Conservation (phyloP, 768 basidiomycete species). For the Crucibulum laeve region DNA sequence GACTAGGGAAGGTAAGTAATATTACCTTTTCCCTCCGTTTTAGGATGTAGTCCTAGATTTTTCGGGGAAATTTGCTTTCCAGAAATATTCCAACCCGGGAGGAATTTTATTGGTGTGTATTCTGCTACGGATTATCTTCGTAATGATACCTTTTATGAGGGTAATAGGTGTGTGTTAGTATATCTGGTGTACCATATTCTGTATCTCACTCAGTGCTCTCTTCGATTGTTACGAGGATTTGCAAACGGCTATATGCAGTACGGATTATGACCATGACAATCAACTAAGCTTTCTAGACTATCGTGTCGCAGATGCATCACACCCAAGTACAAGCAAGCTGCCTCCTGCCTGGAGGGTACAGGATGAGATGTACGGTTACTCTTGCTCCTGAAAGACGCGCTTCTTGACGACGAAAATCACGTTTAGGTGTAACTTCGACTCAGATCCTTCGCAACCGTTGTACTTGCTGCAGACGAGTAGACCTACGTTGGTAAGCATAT, state of each 20-base stretch:
- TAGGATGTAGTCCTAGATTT: slow-evolving; percentile 49
- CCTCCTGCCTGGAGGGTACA: slow-evolving; percentile 47
- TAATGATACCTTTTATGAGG: slow-evolving; percentile 52
- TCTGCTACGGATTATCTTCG: slow-evolving; percentile 58
- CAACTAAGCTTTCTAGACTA: slow-evolving; percentile 33
- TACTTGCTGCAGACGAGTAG: slow-evolving; percentile 63
- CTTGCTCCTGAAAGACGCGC: neutral
- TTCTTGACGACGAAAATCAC: neutral
- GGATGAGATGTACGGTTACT: slow-evolving; percentile 52
- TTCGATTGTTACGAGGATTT: slow-evolving; percentile 71
- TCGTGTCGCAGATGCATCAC: slow-evolving; percentile 49
- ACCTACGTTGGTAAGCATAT: slow-evolving; percentile 48
- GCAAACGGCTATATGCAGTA: slow-evolving; percentile 53
- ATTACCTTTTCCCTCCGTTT: neutral
- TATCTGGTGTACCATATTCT: neutral
- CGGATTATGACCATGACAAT: neutral
- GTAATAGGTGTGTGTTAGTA: slow-evolving; percentile 60
- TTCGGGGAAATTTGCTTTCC: slow-evolving; percentile 54
- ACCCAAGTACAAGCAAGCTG: slow-evolving; percentile 58
- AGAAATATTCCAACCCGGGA: slow-evolving; percentile 59
- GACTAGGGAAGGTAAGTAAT: slow-evolving; percentile 56
- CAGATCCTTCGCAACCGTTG: slow-evolving; percentile 62
- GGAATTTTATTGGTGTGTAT: slow-evolving; percentile 74
- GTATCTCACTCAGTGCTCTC: slow-evolving; percentile 32
- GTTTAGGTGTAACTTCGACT: slow-evolving; percentile 65